Percentiles rank a stretch among this genome's conserved stretches.
Evolutionary conservation across 179 eudicot species (phyloP).

Genomic region (Amaranthus tricolor): DNA sequence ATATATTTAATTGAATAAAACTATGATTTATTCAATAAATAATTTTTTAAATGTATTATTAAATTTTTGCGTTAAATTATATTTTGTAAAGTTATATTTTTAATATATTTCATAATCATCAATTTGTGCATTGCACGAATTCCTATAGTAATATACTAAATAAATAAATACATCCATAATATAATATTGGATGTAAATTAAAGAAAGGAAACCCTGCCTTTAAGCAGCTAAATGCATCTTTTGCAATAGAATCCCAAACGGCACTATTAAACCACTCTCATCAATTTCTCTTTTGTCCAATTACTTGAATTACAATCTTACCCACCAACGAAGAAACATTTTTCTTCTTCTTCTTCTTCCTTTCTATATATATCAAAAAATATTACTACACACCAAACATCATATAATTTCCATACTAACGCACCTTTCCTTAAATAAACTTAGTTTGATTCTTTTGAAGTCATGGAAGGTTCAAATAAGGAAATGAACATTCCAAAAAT

Average conservation of each 20-base stretch:
- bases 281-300: not conserved
- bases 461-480: constrained; percentile 7
- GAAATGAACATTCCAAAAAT: constrained; percentile 41
- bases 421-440: not conserved
- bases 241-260: constrained; percentile 17
- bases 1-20: too few relatives aligned
- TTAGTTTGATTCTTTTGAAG: not conserved
- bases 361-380: constrained; percentile 20
- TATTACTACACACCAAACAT: not conserved
- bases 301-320: constrained; percentile 58
- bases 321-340: constrained; percentile 40
- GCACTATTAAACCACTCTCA: constrained; percentile 17
- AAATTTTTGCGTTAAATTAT: too few relatives aligned
- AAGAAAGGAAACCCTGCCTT: not conserved
- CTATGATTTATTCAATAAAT: too few relatives aligned
- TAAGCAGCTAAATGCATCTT: not conserved
- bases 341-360: constrained; percentile 19
- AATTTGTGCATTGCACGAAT: too few relatives aligned
- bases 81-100: too few relatives aligned
- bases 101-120: too few relatives aligned
- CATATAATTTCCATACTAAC: not conserved
- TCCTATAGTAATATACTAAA: too few relatives aligned
- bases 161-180: too few relatives aligned
- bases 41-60: too few relatives aligned
- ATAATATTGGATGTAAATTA: too few relatives aligned